These are phyloP conservation scores for Sinapis alba DNA, from an alignment of 441 rosid species.

Conservation along the genomic window DNA sequence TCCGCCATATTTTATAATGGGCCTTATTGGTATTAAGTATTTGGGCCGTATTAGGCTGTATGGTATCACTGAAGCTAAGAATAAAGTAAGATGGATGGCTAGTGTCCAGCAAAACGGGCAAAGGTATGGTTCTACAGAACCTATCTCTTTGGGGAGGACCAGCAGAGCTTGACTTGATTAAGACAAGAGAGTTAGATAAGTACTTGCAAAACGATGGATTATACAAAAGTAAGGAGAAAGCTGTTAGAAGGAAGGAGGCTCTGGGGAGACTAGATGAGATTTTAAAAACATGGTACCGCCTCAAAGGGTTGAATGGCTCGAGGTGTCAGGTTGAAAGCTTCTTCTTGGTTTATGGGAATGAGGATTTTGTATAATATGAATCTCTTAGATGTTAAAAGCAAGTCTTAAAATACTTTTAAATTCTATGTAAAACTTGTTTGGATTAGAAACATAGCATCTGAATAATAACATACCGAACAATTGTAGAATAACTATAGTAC, in stretches of 20 bases:
- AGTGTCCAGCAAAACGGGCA: constrained; percentile 63
- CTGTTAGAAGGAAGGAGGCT: constrained; percentile 90
- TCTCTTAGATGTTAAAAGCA: constrained; percentile 3
- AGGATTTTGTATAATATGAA: neutral
- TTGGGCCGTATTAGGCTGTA: neutral
- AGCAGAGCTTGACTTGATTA: constrained; percentile 73
- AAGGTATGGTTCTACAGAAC: constrained; percentile 75
- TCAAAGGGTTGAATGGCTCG: constrained; percentile 69
- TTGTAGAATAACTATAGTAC: too few relatives aligned
- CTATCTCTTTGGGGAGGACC: constrained; percentile 96
- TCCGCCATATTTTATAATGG: constrained; percentile 2
- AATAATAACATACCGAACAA: too few relatives aligned
- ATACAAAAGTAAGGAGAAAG: constrained; percentile 83
- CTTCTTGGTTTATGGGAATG: neutral
- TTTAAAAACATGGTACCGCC: constrained; percentile 89
- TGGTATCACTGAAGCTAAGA: neutral
- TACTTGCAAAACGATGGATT: constrained; percentile 55
- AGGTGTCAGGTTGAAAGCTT: constrained; percentile 4
- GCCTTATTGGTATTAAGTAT: neutral
- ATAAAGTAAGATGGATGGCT: constrained; percentile 34
- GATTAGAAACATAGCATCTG: neutral
- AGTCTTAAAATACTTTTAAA: constrained; percentile 1
- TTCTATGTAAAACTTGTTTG: constrained; percentile 10
- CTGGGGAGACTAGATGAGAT: constrained; percentile 94
- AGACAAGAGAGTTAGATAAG: constrained; percentile 65